Evolutionary conservation across 768 basidiomycete species (phyloP), one percentile per base, ranked within the genome.

Genomic region (Leucocoprinus birnbaumii): DNA sequence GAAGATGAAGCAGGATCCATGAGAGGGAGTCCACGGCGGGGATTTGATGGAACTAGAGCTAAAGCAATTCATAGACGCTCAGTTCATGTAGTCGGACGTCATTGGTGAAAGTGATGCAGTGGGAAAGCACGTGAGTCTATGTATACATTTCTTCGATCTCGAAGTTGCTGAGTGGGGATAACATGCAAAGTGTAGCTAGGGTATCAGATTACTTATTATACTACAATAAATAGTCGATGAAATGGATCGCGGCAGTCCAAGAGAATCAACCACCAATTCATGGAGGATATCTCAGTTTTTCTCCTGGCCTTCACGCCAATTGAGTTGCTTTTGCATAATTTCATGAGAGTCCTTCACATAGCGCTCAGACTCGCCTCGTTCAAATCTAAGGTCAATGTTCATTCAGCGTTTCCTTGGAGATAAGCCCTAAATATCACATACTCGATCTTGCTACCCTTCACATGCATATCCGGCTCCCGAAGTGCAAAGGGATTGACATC

Each of bases 401-500:
- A 44, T 66, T 18, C 18, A 38, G 41, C 16, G 8, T 35, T 45
- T 38, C 11, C 31, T 31, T 31, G 31, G 31, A 31, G 41, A 48
- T 46, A 43, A 25, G 21, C 37, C 48, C 43, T 10, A 25, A 51
- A 58, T n/a, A n/a, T n/a, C 34, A 73, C 87, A 70, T 63, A 93
- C 87, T 83, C 89, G 42, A 86, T 72, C 46, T 80, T 83, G 47
- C 73, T 78, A 11, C 96, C 96, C 66, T 94, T 93, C 45, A 85
- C 73, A 61, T 81, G 77, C 83, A 96, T 95, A 58, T 88, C 82
- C 13, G 95, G 93, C 65, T 98, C 95, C 21, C 86, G 82, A 24
- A 97, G 71, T 14, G 93, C 90, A 62, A 94, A 94, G 0, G 92
- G 93, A 64, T 95, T 97, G 61, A 92, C 84, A 68, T 98, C 96